Conservation (phyloP, 768 basidiomycete species). For the Erythrobasidium yunnanense region DNA sequence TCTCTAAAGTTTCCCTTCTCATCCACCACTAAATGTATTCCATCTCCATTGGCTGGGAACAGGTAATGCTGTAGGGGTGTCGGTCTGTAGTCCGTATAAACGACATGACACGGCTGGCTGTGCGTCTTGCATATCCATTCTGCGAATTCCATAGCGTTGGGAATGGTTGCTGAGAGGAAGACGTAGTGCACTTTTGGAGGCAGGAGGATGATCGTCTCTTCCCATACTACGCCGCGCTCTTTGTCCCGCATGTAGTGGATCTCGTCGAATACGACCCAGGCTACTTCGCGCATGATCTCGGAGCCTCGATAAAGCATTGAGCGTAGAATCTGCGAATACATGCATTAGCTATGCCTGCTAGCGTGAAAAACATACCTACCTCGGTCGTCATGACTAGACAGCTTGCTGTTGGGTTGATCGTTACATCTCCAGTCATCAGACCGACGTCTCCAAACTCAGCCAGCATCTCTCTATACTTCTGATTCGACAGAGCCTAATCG, state of each 20-base stretch:
- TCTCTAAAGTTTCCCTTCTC: constrained; percentile 95
- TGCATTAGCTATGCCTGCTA: background rate
- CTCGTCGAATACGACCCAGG: constrained; percentile 99
- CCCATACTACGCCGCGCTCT: constrained; percentile 98
- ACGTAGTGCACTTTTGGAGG: constrained; percentile 95
- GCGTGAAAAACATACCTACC: constrained; percentile 45
- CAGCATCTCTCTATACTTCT: constrained; percentile 96
- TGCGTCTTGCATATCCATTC: constrained; percentile 98
- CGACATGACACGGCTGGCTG: constrained; percentile 95
- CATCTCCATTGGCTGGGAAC: constrained; percentile 91
- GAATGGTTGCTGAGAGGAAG: constrained; percentile 96
- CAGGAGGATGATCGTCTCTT: constrained; percentile 93
- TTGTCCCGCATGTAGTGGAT: constrained; percentile 99
- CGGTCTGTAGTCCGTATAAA: constrained; percentile 97
- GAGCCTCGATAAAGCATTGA: constrained; percentile 98
- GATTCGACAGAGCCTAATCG: constrained; percentile 83
- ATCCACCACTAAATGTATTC: constrained; percentile 96
- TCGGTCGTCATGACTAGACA: constrained; percentile 99
- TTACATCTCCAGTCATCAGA: constrained; percentile 98
- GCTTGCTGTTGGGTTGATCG: constrained; percentile 91
- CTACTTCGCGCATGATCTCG: constrained; percentile 99
- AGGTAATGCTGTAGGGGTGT: constrained; percentile 97
- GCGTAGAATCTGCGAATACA: constrained; percentile 63
- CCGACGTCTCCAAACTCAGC: constrained; percentile 97
- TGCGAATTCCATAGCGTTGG: constrained; percentile 98